Evolutionary conservation across 2,329 filamentous ascomycete species (phyloP), one percentile per base, ranked within the genome.

Genomic region (Monosporascus sp.): DNA sequence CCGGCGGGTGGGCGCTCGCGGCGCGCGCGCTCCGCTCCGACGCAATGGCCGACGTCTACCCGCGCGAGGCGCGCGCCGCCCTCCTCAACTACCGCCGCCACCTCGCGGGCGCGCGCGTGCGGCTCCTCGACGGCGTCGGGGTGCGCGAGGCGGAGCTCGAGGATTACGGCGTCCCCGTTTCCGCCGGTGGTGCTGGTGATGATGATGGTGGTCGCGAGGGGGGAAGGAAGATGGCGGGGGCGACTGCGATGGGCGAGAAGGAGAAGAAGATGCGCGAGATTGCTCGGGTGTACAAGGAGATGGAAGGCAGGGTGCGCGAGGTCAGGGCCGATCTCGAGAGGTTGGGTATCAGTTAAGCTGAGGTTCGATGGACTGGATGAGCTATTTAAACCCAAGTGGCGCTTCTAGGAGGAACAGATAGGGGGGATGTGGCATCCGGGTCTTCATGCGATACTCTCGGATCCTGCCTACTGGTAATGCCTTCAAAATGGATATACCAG

Each of bases 201-300:
- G 27, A 14, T 34, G 31, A 5, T 64, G 2, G 61, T 72, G 1
- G 63, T 17, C n/a, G 20, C 25, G 42, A 3, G 18, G 22, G 27
- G 6, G 34, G 9, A 55, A 44, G 5, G 54, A n/a, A 1, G 54
- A 38, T 5, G 55, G 51, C 4, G 54, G 47, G n/a, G 50, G 64
- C 9, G 65, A 63, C 1, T 65, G 59, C 1, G 68, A 69, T 4
- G 58, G n/a, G 22, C 17, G n/a, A 25, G 9, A 46, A 46, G 67
- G 78, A 78, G 60, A 72, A 70, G 54, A 70, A 68, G 24, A 74
- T 82, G 74, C 71, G 74, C 51, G 79, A 83, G 62, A 77, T 82
- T 72, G 79, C 76, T 3, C 69, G 72, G 51, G 72, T 75, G 7
- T 79, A 78, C 62, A 63, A 70, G 2, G 77, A 82, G 52, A 77